Conservation (phyloP, 2,329 filamentous ascomycete species). For the Penicillium italicum region DNA sequence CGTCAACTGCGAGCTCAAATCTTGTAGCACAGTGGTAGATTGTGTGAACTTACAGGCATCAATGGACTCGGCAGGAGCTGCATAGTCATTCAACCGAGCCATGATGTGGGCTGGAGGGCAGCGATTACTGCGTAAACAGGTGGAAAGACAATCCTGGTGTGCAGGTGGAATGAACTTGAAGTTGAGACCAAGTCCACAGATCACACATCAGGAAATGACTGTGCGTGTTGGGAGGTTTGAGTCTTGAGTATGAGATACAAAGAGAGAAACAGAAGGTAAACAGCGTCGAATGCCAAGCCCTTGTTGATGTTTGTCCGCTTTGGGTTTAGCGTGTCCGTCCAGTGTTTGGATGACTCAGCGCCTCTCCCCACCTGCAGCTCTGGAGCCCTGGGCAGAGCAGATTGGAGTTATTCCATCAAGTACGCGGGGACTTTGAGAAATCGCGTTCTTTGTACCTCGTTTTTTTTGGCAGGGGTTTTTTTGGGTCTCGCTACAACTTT, state of each 20-base stretch:
- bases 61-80: constrained; percentile 45
- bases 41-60: constrained; percentile 43
- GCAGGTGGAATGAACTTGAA: background rate
- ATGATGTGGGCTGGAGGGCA: constrained; percentile 29
- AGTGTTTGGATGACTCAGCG: background rate
- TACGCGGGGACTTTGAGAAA: background rate
- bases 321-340: constrained; percentile 24
- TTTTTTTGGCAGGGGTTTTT: too few species aligned
- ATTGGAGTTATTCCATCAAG: background rate
- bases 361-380: background rate
- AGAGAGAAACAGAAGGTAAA: constrained; percentile 4
- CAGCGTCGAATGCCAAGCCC: constrained; percentile 8
- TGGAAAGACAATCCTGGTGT: background rate
- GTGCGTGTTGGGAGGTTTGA: background rate
- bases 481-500: background rate
- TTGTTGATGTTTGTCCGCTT: constrained; percentile 42
- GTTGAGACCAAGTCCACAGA: background rate
- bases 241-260: background rate
- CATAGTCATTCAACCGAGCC: constrained; percentile 50
- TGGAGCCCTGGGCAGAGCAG: too few species aligned
- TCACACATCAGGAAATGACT: background rate
- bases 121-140: constrained; percentile 1
- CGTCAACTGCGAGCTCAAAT: constrained; percentile 5
- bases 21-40: background rate
- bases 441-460: background rate